Evolutionary conservation across 352 stramenopile species (phyloP).

Genomic region (Phytophthora ramorum): DNA sequence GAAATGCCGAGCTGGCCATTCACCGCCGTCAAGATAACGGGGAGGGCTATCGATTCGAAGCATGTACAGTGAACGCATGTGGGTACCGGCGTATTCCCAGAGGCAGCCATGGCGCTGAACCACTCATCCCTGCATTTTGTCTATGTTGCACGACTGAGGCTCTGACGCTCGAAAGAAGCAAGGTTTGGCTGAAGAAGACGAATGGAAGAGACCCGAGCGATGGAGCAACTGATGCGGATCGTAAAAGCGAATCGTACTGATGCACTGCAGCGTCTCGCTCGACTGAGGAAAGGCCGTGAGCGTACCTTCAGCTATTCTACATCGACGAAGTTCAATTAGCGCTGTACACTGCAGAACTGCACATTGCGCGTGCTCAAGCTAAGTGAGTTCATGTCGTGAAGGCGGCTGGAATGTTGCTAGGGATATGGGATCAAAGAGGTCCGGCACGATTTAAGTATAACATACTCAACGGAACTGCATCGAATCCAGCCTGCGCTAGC

Average conservation of each 20-base stretch:
- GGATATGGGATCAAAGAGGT: slow-evolving; percentile 38
- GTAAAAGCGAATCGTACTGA: slow-evolving; percentile 12
- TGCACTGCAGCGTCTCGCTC: slow-evolving; percentile 19
- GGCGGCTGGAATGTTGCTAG: slow-evolving; percentile 32
- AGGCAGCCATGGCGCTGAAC: slow-evolving; percentile 75
- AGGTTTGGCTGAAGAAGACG: background rate
- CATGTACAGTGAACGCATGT: slow-evolving; percentile 48
- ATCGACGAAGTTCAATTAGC: slow-evolving; percentile 48
- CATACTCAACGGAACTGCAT: too few relatives aligned
- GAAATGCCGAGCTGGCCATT: slow-evolving; percentile 35
- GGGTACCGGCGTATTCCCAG: slow-evolving; percentile 66
- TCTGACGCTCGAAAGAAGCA: background rate
- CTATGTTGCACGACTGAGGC: slow-evolving; percentile 46
- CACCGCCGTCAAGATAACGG: slow-evolving; percentile 16
- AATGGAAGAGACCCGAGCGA: slow-evolving; percentile 26
- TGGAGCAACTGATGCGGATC: slow-evolving; percentile 45
- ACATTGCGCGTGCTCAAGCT: slow-evolving; percentile 32
- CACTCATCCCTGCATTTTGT: slow-evolving; percentile 20
- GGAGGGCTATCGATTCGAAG: slow-evolving; percentile 10
- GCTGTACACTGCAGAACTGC: slow-evolving; percentile 51
- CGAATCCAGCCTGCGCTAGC: too few relatives aligned
- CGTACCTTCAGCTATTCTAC: slow-evolving; percentile 27
- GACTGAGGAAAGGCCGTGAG: slow-evolving; percentile 16
- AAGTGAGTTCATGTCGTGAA: slow-evolving; percentile 28
- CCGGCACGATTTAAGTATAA: too few relatives aligned